These are phyloP conservation scores for Mycena metata DNA, from an alignment of 768 basidiomycete species.

Conservation along the genomic window DNA sequence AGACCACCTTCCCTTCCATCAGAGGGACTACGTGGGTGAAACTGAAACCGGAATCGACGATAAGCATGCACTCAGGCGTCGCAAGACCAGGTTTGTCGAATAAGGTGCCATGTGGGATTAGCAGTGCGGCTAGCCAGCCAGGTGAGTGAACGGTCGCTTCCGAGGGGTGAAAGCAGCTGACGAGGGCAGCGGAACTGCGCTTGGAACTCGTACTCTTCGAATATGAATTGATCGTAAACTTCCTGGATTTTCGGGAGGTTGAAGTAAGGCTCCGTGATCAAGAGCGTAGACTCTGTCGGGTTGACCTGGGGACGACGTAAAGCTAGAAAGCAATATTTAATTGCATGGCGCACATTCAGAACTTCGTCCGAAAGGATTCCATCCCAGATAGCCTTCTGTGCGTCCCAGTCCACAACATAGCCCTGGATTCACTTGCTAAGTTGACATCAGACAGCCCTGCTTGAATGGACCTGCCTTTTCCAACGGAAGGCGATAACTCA, in stretches of 20 bases:
- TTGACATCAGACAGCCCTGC: constrained; percentile 23
- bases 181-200: constrained; percentile 87
- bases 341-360: constrained; percentile 62
- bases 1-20: constrained; percentile 78
- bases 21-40: constrained; percentile 94
- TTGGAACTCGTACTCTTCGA: constrained; percentile 95
- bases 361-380: constrained; percentile 82
- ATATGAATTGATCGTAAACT: constrained; percentile 94
- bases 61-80: constrained; percentile 81
- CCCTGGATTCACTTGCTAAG: constrained; percentile 67
- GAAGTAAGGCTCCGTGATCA: constrained; percentile 96
- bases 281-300: constrained; percentile 76
- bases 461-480: constrained; percentile 74
- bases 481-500: constrained; percentile 88
- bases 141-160: constrained; percentile 37
- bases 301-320: constrained; percentile 65
- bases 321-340: background rate
- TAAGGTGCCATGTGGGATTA: constrained; percentile 82
- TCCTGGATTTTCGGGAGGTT: constrained; percentile 94
- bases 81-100: constrained; percentile 65
- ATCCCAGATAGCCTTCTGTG: constrained; percentile 95
- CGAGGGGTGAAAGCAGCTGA: constrained; percentile 53
- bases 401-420: constrained; percentile 95
- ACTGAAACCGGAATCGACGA: constrained; percentile 94
- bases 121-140: constrained; percentile 72